These are phyloP conservation scores for Colletotrichum sansevieriae DNA, from an alignment of 2,329 filamentous ascomycete species.

Conservation along the genomic window DNA sequence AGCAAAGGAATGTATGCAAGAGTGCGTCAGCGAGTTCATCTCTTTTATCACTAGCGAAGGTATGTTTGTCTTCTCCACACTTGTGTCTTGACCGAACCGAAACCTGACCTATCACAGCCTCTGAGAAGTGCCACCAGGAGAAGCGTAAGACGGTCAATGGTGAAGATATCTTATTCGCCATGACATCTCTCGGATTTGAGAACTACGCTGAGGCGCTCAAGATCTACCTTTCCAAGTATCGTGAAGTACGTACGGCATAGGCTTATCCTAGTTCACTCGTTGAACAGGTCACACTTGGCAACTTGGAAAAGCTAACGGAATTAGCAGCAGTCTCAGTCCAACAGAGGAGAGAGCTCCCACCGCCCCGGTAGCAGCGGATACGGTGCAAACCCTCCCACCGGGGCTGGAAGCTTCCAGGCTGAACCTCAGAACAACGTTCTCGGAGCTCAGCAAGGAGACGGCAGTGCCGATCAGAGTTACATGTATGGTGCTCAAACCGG, in stretches of 20 bases:
- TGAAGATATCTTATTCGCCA: constrained; percentile 98
- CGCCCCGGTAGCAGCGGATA: constrained; percentile 66
- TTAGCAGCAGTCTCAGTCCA: constrained; percentile 65
- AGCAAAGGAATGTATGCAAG: constrained; percentile 99
- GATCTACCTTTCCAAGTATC: constrained; percentile 97
- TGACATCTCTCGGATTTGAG: constrained; percentile 98
- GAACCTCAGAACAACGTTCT: constrained; percentile 56
- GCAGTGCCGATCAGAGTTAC: constrained; percentile 59
- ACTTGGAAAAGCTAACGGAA: constrained; percentile 15
- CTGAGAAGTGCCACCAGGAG: constrained; percentile 99
- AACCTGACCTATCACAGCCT: constrained; percentile 71
- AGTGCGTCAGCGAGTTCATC: constrained; percentile 98
- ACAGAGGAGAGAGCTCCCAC: constrained; percentile 70
- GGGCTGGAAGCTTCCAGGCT: constrained; percentile 59
- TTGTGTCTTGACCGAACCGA: constrained; percentile 39
- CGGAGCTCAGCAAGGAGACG: constrained; percentile 58
- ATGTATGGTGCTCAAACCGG: constrained; percentile 67
- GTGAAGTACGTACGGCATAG: constrained; percentile 78
- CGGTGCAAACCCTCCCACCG: constrained; percentile 57
- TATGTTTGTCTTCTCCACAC: constrained; percentile 58
- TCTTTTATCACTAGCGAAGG: constrained; percentile 99
- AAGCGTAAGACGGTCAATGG: constrained; percentile 99
- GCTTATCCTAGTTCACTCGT: not conserved
- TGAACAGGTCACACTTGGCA: constrained; percentile 11
- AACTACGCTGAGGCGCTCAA: constrained; percentile 99